These are phyloP conservation scores for Colletotrichum coccodes DNA, from an alignment of 2,329 filamentous ascomycete genomes.

Conservation along the genomic window DNA sequence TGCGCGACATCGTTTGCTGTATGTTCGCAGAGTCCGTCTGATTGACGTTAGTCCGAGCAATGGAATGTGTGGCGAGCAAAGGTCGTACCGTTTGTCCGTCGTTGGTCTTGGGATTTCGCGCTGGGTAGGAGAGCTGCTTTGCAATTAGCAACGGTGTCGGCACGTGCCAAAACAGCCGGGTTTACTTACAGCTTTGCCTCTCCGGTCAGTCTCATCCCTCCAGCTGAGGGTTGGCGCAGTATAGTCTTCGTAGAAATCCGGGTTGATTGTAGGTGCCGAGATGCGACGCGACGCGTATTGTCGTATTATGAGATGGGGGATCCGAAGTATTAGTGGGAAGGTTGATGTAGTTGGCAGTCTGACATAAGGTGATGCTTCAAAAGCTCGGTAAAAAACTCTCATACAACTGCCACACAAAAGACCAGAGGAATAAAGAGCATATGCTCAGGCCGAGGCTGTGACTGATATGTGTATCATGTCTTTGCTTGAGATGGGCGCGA, in stretches of 20 bases:
- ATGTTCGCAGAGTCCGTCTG: slow-evolving; percentile 46
- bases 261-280: background rate
- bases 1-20: slow-evolving; percentile 45
- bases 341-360: background rate
- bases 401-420: background rate
- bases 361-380: background rate
- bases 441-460: background rate
- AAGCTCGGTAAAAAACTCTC: background rate
- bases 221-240: background rate
- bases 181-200: background rate
- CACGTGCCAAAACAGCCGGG: background rate
- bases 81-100: slow-evolving; percentile 23
- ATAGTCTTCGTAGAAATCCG: too few relatives aligned
- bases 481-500: background rate
- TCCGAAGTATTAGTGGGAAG: background rate
- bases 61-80: background rate
- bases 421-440: background rate
- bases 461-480: background rate
- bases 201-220: background rate
- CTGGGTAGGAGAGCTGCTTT: background rate
- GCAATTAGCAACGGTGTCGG: background rate
- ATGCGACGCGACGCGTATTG: slow-evolving; percentile 8
- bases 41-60: background rate
- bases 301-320: background rate
- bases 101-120: background rate